phyloP scores from a whole-genome alignment of 345 rosid genomes.

The Ceriops tagal region DNA sequence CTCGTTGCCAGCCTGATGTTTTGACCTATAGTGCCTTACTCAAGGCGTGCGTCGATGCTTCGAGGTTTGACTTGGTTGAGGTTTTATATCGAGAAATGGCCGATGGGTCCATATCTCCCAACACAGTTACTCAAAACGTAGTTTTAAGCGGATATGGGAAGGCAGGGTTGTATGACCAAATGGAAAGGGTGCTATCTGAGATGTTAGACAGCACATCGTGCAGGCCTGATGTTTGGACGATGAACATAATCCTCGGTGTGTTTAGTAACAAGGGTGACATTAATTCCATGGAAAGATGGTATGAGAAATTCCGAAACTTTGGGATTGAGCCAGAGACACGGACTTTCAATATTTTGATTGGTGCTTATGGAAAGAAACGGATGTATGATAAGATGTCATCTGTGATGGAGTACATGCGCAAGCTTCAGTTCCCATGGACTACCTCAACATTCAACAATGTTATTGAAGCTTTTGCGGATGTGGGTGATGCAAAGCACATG shows the following conservation, averaged over 20 bases:
- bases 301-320: slow-evolving; percentile 72
- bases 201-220: slow-evolving; percentile 61
- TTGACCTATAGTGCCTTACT: slow-evolving; percentile 69
- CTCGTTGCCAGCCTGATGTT: slow-evolving; percentile 76
- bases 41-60: slow-evolving; percentile 65
- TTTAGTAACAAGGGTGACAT: slow-evolving; percentile 82
- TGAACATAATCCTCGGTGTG: slow-evolving; percentile 75
- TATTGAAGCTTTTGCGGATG: slow-evolving; percentile 85
- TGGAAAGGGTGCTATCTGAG: slow-evolving; percentile 73
- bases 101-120: slow-evolving; percentile 44
- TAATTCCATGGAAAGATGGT: slow-evolving; percentile 89
- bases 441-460: slow-evolving; percentile 84
- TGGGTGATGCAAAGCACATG: slow-evolving; percentile 83
- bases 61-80: slow-evolving; percentile 58
- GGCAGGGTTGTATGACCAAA: slow-evolving; percentile 67
- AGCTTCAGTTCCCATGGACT: slow-evolving; percentile 88
- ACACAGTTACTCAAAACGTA: slow-evolving; percentile 78
- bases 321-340: slow-evolving; percentile 87
- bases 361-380: slow-evolving; percentile 82
- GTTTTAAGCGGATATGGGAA: slow-evolving; percentile 84
- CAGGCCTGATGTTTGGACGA: slow-evolving; percentile 94
- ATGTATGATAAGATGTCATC: slow-evolving; percentile 94
- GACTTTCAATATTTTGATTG: slow-evolving; percentile 78
- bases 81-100: slow-evolving; percentile 34
- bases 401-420: slow-evolving; percentile 91